Evolutionary conservation across 164 flowering plant species (phyloP).

Genomic region (Macadamia integrifolia): DNA sequence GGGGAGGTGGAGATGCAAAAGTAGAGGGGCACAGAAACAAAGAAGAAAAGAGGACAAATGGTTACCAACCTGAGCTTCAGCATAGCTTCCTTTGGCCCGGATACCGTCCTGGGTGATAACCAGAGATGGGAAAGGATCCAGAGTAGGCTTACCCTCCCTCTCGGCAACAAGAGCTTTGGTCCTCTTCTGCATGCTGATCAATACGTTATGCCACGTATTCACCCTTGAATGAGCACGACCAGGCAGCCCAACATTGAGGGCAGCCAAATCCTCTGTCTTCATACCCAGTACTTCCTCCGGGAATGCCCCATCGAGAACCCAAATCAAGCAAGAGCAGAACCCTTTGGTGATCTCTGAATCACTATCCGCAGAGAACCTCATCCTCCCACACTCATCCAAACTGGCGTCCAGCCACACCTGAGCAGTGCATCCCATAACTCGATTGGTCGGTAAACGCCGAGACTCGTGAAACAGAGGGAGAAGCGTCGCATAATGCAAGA

Average conservation of each 20-base stretch:
- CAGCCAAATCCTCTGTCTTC: slow-evolving; percentile 64
- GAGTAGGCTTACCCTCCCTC: slow-evolving; percentile 48
- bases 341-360: slow-evolving; percentile 88
- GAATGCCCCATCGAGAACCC: slow-evolving; percentile 56
- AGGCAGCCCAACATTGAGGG: slow-evolving; percentile 53
- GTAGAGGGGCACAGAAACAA: not conserved
- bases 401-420: slow-evolving; percentile 72
- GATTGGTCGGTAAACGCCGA: slow-evolving; percentile 35
- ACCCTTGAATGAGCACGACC: slow-evolving; percentile 50
- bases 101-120: slow-evolving; percentile 52
- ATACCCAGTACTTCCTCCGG: slow-evolving; percentile 69
- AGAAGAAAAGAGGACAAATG: slow-evolving; percentile 1
- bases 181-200: slow-evolving; percentile 84
- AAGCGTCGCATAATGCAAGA: slow-evolving; percentile 51
- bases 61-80: slow-evolving; percentile 83
- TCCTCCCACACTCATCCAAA: slow-evolving; percentile 44
- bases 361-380: slow-evolving; percentile 72
- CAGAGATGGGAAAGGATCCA: slow-evolving; percentile 76
- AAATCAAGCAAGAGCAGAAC: slow-evolving; percentile 62
- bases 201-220: slow-evolving; percentile 89
- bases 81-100: slow-evolving; percentile 75
- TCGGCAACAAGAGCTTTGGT: slow-evolving; percentile 55
- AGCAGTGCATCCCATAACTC: slow-evolving; percentile 90
- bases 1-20: not conserved
- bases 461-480: slow-evolving; percentile 44